Evolutionary conservation across 2,329 filamentous ascomycete species (phyloP).

Genomic region (Diplodia corticola): DNA sequence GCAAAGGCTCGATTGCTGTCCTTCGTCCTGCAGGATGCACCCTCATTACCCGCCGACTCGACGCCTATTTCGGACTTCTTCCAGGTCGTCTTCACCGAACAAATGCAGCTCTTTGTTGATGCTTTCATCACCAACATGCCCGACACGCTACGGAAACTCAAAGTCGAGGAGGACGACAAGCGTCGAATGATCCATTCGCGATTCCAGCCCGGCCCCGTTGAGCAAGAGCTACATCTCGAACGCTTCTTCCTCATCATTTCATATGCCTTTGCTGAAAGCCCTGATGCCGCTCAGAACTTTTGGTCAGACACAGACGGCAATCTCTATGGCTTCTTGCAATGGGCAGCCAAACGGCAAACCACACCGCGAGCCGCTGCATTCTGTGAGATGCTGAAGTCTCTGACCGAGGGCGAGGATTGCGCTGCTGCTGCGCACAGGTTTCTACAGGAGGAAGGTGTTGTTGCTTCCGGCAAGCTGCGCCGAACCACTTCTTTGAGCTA

Average conservation of each 20-base stretch:
- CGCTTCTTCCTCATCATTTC: constrained; percentile 90
- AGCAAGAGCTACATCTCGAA: constrained; percentile 65
- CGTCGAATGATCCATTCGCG: constrained; percentile 52
- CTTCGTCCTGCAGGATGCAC: constrained; percentile 79
- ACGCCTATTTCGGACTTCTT: constrained; percentile 71
- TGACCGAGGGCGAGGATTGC: constrained; percentile 79
- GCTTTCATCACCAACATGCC: constrained; percentile 95
- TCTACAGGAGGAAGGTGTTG: constrained; percentile 74
- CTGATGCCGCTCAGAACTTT: constrained; percentile 82
- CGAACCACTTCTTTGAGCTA: constrained; percentile 85
- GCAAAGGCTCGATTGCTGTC: constrained; percentile 78
- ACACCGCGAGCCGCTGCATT: constrained; percentile 96
- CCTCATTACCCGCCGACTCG: constrained; percentile 66
- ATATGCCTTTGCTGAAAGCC: constrained; percentile 82
- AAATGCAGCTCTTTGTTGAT: constrained; percentile 84
- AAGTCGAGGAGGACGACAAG: constrained; percentile 87
- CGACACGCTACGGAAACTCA: constrained; percentile 81
- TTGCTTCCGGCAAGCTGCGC: constrained; percentile 74
- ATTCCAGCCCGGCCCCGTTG: constrained; percentile 53
- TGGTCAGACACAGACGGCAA: constrained; percentile 94
- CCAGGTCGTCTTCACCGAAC: constrained; percentile 70
- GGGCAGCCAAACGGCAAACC: constrained; percentile 92
- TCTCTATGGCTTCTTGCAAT: constrained; percentile 89
- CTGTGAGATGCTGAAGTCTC: constrained; percentile 90
- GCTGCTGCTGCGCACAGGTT: constrained; percentile 86